Conservation (phyloP, 1,284 basidiomycete genomes). For the Ceratobasidium papillatum region DNA sequence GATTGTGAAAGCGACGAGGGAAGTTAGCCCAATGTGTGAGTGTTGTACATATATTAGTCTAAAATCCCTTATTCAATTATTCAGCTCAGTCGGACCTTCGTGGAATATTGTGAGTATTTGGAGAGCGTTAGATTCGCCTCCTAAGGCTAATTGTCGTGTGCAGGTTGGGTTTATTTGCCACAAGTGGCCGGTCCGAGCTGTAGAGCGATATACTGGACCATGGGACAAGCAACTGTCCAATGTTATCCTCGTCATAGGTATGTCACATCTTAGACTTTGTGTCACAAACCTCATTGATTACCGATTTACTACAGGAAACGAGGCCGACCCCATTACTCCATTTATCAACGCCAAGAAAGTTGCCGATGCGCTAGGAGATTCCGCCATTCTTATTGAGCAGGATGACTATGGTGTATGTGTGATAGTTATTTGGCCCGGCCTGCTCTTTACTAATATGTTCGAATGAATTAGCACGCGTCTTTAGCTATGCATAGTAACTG, state of each 20-base stretch:
- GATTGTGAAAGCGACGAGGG: slow-evolving; percentile 2
- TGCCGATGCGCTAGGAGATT: slow-evolving; percentile 9
- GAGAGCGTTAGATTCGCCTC: no score
- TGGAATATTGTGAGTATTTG: background rate
- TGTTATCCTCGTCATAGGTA: slow-evolving; percentile 39
- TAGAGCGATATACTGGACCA: slow-evolving; percentile 35
- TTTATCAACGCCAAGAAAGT: slow-evolving; percentile 27
- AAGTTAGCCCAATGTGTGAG: slow-evolving; percentile 32
- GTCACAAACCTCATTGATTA: no score
- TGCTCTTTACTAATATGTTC: no score
- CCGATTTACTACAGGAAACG: slow-evolving; percentile 10
- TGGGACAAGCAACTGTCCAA: slow-evolving; percentile 36
- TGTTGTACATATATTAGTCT: background rate
- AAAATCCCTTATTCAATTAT: no score
- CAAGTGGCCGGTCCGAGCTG: slow-evolving; percentile 34
- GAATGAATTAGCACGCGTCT: no score
- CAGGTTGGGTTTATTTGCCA: slow-evolving; percentile 17
- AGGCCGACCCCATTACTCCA: slow-evolving; percentile 38
- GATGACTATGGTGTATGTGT: slow-evolving; percentile 39
- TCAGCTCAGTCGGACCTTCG: background rate
- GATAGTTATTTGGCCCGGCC: no score
- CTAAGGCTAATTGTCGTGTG: no score
- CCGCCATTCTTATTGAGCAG: slow-evolving; percentile 26
- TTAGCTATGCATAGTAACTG: slow-evolving; percentile 18
- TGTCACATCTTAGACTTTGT: no score